Evolutionary conservation across 352 stramenopile species (phyloP), one percentile per base, ranked within the genome.

Genomic region (Phytophthora sojae): DNA sequence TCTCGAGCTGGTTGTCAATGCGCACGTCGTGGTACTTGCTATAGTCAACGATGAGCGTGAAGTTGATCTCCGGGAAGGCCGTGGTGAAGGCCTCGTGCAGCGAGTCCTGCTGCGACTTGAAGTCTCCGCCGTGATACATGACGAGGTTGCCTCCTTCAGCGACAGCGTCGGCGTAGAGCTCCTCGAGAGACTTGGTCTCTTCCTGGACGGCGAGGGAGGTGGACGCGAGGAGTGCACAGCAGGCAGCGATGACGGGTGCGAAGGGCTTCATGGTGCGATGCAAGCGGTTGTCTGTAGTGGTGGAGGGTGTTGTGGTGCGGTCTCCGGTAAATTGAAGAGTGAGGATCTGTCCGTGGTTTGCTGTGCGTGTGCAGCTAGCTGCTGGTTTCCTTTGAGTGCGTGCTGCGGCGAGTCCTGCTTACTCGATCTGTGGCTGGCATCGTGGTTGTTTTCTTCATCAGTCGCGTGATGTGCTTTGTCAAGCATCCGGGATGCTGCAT

Each of bases 1-100:
- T 82, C 62, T 86, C 80, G 50, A 89, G 68, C 45, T 86, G 71
- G 61, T 93, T 86, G 76, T 94, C 80, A 25, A 88, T 79, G 19
- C 84, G 86, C 39, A 81, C 86, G 57, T 87, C 57, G 62, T 88
- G 75, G 63, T 79, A 85, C 72, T 86, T 86, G 75, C 61, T 76
- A 75, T 90, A 85, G 70, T 87, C 82, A 15, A 85, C 71, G 62
- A 86, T 68, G 32, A 90, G 56, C 32, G 80, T 87, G 77, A 90
- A 82, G 54, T 90, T 90, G 70, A 92, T 79, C 8, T 81, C 47
- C 23, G 85, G 81, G 76, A 81, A 88, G 3, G 75, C 62, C 0
- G 57, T 63, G 2, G 19, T 42, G 68, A 81, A 83, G 30, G 69
- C 69, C 4, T 77, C 53, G 21, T 70, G 59, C 15, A 76, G 35